A percentile compares a stretch with the other conserved stretches of the same genome.
These are phyloP conservation scores for Sporobolomyces pararoseus DNA, from an alignment of 768 basidiomycete genomes.

Conservation along the genomic window DNA sequence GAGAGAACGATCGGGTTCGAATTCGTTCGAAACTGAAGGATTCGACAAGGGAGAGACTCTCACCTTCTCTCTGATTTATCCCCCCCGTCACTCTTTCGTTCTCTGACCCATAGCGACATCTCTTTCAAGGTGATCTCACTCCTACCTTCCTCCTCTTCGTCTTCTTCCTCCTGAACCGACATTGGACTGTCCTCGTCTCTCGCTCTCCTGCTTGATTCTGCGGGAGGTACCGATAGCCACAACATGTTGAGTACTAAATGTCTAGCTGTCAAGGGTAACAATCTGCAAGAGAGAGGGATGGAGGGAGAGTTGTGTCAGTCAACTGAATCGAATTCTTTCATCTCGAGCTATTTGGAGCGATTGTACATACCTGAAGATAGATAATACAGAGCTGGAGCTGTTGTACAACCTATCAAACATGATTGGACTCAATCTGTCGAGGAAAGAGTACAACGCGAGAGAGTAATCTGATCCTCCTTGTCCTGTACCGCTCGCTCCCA, in stretches of 20 bases:
- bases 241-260: constrained; percentile 82
- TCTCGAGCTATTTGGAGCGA: neutral
- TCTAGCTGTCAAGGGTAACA: constrained; percentile 71
- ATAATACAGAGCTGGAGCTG: constrained; percentile 79
- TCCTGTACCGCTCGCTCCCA: neutral
- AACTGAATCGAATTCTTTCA: neutral
- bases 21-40: neutral
- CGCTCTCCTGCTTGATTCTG: neutral
- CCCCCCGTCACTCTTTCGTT: constrained; percentile 41
- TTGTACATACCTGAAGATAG: constrained; percentile 71
- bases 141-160: constrained; percentile 54
- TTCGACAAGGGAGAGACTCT: neutral
- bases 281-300: constrained; percentile 55
- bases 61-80: constrained; percentile 30
- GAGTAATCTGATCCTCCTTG: constrained; percentile 31
- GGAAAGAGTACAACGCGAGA: constrained; percentile 55
- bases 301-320: too few relatives aligned
- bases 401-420: constrained; percentile 75
- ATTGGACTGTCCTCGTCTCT: neutral
- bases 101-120: constrained; percentile 66
- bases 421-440: constrained; percentile 73
- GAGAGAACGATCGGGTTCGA: constrained; percentile 1
- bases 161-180: constrained; percentile 54
- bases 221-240: constrained; percentile 54
- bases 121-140: constrained; percentile 66